A percentile compares a stretch with the other conserved stretches of the same genome.
Evolutionary conservation across 371 early-diverging fungal species (phyloP).

Genomic region (Thermomucor indicae-seudaticae): DNA sequence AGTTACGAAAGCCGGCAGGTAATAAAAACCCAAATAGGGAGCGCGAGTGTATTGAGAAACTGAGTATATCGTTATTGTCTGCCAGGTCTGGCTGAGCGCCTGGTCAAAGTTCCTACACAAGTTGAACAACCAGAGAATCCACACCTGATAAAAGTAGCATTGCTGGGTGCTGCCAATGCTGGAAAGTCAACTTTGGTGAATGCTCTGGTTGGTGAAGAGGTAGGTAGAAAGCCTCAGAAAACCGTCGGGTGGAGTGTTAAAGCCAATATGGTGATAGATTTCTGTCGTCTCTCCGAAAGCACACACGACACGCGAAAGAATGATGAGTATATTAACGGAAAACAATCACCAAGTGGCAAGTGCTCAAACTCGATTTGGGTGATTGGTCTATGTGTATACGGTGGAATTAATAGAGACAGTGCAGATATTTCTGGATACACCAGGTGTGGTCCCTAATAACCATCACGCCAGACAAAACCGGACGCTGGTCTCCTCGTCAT

Average conservation of each 20-base stretch:
- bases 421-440: slow-evolving; percentile 60
- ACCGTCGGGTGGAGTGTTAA: neutral
- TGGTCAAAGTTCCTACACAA: slow-evolving; percentile 30
- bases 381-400: too few species aligned
- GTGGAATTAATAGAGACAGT: neutral
- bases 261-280: slow-evolving; percentile 25
- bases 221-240: neutral
- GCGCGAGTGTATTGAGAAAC: neutral
- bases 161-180: slow-evolving; percentile 77
- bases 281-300: slow-evolving; percentile 71
- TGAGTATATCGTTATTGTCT: too few species aligned
- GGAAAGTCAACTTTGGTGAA: slow-evolving; percentile 82
- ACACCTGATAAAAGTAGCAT: slow-evolving; percentile 55
- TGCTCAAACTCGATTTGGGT: too few species aligned
- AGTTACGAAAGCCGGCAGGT: slow-evolving; percentile 3
- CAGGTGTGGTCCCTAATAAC: slow-evolving; percentile 48
- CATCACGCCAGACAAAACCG: slow-evolving; percentile 50
- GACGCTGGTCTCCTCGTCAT: slow-evolving; percentile 66
- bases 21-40: neutral
- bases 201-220: slow-evolving; percentile 49
- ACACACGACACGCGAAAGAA: slow-evolving; percentile 72
- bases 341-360: slow-evolving; percentile 55
- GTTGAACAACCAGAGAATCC: slow-evolving; percentile 65
- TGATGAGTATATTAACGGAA: slow-evolving; percentile 54
- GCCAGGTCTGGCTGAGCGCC: slow-evolving; percentile 22